Conservation (phyloP, 2,329 filamentous ascomycete species). For the Apiospora rasikravindrae region DNA sequence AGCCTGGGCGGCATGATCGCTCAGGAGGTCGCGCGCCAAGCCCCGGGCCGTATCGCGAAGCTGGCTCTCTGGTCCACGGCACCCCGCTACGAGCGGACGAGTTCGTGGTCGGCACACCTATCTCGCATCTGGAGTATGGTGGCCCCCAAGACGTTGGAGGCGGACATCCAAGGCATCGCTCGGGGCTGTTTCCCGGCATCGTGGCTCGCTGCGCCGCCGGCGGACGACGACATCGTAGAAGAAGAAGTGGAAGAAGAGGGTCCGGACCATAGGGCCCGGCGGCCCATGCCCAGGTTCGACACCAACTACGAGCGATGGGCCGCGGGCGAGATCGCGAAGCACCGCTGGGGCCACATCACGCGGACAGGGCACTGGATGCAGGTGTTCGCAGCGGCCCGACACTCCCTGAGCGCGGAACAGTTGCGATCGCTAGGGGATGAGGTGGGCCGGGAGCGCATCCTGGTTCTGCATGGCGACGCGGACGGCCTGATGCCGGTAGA, state of each 20-base stretch:
- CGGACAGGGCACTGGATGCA: slow-evolving; percentile 72
- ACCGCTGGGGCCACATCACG: slow-evolving; percentile 64
- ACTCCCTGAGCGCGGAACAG: slow-evolving; percentile 73
- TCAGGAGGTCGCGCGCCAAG: slow-evolving; percentile 69
- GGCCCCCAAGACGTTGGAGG: slow-evolving; percentile 73
- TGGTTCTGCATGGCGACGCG: slow-evolving; percentile 72
- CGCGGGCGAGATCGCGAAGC: slow-evolving; percentile 77
- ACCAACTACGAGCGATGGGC: slow-evolving; percentile 84
- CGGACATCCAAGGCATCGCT: slow-evolving; percentile 66
- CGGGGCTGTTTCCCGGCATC: slow-evolving; percentile 67
- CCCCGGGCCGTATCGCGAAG: slow-evolving; percentile 59
- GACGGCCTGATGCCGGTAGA: slow-evolving; percentile 75
- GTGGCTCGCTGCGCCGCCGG: slow-evolving; percentile 57
- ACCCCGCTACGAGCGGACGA: slow-evolving; percentile 59
- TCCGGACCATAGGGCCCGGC: slow-evolving; percentile 42
- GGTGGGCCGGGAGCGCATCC: slow-evolving; percentile 75
- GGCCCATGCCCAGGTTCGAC: slow-evolving; percentile 60
- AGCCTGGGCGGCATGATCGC: slow-evolving; percentile 93
- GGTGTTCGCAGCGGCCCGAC: slow-evolving; percentile 78
- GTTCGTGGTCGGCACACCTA: slow-evolving; percentile 42
- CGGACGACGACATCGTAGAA: slow-evolving; percentile 57
- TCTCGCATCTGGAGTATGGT: slow-evolving; percentile 58
- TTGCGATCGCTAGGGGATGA: slow-evolving; percentile 68
- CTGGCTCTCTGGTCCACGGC: slow-evolving; percentile 68
- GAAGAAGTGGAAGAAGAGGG: slow-evolving; percentile 49